These are phyloP conservation scores for Castanopsis chinensis DNA, from an alignment of 306 rosid species.

Conservation along the genomic window DNA sequence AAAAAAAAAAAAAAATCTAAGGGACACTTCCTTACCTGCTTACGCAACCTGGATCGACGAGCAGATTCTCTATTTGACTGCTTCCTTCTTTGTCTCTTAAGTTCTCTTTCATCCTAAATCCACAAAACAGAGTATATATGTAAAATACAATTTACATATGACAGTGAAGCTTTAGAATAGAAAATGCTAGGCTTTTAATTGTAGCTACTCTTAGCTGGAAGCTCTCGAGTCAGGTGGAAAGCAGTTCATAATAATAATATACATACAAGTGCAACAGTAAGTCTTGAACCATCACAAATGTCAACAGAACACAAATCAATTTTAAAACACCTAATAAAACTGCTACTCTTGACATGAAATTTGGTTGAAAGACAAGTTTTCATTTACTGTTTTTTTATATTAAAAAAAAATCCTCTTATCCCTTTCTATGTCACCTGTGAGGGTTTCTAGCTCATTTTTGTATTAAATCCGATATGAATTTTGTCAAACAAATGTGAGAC, in stretches of 20 bases:
- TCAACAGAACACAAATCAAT: background rate
- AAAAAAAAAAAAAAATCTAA: background rate
- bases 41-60: constrained; percentile 94
- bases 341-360: background rate
- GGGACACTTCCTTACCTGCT: constrained; percentile 58
- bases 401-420: background rate
- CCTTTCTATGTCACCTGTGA: background rate
- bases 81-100: constrained; percentile 90
- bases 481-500: background rate
- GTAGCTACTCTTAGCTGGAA: too few relatives aligned
- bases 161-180: background rate
- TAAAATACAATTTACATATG: background rate
- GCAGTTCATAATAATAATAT: too few relatives aligned
- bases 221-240: too few relatives aligned
- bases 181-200: background rate
- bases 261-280: too few relatives aligned
- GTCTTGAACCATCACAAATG: background rate
- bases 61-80: constrained; percentile 99
- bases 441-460: background rate
- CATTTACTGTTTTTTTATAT: background rate
- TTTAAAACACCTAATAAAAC: background rate
- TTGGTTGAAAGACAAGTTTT: background rate
- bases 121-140: constrained; percentile 8
- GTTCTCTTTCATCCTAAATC: constrained; percentile 92
- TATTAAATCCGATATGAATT: background rate